Conservation (phyloP, 805 yeast species). For the Ogataea glucozyma region DNA sequence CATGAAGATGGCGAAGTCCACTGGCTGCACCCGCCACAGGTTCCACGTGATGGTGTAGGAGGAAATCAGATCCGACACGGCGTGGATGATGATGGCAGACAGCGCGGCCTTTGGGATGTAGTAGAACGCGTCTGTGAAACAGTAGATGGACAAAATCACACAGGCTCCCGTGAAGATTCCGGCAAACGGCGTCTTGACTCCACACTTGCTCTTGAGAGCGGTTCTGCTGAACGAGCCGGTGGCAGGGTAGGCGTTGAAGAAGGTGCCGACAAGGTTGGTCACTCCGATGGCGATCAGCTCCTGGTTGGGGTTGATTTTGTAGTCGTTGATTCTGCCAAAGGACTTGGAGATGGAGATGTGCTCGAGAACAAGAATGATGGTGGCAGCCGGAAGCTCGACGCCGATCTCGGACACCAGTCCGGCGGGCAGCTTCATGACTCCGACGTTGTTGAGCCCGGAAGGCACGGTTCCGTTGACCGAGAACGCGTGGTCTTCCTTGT, state of each 20-base stretch:
- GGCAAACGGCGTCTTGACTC: constrained; percentile 91
- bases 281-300: constrained; percentile 93
- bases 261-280: constrained; percentile 86
- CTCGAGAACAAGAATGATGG: constrained; percentile 79
- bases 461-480: constrained; percentile 77
- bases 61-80: constrained; percentile 83
- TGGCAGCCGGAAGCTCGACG: constrained; percentile 81
- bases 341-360: constrained; percentile 94
- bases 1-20: constrained; percentile 72
- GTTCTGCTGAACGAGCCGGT: constrained; percentile 96
- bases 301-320: constrained; percentile 89
- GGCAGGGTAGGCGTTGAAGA: constrained; percentile 91
- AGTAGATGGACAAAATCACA: constrained; percentile 83
- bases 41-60: constrained; percentile 64
- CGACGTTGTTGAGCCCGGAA: constrained; percentile 75
- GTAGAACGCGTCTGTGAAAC: constrained; percentile 79
- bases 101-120: constrained; percentile 89
- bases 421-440: constrained; percentile 64
- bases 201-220: constrained; percentile 92
- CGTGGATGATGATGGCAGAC: constrained; percentile 88
- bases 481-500: constrained; percentile 45
- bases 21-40: constrained; percentile 71
- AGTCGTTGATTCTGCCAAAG: constrained; percentile 89
- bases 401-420: constrained; percentile 63
- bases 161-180: constrained; percentile 89